phyloP scores from a whole-genome alignment of 192 early-diverging fungal species.

The Coemansia sp. region DNA sequence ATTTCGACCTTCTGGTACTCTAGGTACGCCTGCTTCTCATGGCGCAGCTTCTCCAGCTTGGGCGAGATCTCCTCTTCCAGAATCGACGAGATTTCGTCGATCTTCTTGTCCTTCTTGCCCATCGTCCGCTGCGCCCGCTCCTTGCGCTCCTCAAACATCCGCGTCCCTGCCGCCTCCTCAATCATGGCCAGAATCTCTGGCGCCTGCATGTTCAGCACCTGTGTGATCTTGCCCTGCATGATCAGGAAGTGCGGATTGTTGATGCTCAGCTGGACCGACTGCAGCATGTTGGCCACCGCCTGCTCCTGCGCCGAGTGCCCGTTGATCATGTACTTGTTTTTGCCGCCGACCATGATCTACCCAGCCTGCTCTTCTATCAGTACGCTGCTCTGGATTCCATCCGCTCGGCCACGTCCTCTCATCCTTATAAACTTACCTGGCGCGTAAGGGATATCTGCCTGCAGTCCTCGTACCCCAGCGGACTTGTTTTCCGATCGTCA shows the following conservation, averaged over 20 bases:
- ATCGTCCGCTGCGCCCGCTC: slow-evolving; percentile 91
- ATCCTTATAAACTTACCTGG: slow-evolving; percentile 56
- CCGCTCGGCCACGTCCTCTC: too few relatives aligned
- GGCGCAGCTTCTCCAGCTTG: slow-evolving; percentile 82
- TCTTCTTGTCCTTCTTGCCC: slow-evolving; percentile 91
- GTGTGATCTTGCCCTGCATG: slow-evolving; percentile 98
- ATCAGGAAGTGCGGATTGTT: slow-evolving; percentile 99
- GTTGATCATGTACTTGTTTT: slow-evolving; percentile 97
- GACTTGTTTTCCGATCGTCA: slow-evolving; percentile 72
- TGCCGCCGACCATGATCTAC: slow-evolving; percentile 71
- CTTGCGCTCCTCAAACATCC: slow-evolving; percentile 98
- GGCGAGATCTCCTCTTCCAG: slow-evolving; percentile 87
- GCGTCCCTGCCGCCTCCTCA: slow-evolving; percentile 97
- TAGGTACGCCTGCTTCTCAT: slow-evolving; percentile 78
- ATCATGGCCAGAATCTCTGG: slow-evolving; percentile 95
- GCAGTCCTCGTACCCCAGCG: slow-evolving; percentile 80
- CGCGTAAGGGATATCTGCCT: slow-evolving; percentile 90
- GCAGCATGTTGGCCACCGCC: slow-evolving; percentile 85
- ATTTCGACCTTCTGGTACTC: slow-evolving; percentile 91
- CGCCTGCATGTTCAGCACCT: slow-evolving; percentile 99
- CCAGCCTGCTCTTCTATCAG: too few relatives aligned
- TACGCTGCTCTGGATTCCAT: too few relatives aligned
- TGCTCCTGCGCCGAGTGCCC: slow-evolving; percentile 85
- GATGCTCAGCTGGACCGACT: slow-evolving; percentile 97
- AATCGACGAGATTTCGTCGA: slow-evolving; percentile 81